Evolutionary conservation across 192 early-diverging fungal species (phyloP), one percentile per base, ranked within the genome.

Genomic region (Rhizoclosmatium globosum): DNA sequence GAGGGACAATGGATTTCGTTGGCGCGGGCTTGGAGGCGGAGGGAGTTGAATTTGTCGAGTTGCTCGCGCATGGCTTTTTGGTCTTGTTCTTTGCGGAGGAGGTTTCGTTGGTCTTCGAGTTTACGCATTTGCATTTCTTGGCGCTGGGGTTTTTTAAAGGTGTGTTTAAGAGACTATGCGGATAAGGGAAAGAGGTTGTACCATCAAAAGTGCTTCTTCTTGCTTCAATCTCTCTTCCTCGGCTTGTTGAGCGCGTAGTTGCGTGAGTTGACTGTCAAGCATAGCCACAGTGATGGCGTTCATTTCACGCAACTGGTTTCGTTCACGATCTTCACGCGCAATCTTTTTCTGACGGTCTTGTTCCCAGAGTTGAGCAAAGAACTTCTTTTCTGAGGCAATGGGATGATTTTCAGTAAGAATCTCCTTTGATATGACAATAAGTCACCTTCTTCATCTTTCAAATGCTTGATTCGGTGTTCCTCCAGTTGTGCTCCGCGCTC

Each of bases 301-400:
- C 61, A 78, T 71, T 47, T 70, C 76, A 50, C 80, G 74, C 1
- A 64, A 70, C 19, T 68, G 43, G 21, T 46, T 43, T 13, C 68
- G 77, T 62, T 89, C 88, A 1, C 19, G 64, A 31, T 82, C 80
- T 78, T 89, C 88, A 13, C 85, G 73, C 41, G 83, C 74, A 48
- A 88, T 86, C 82, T 89, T 89, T 31, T 82, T 47, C 39, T 75
- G 82, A 13, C 88, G 77, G 64, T 86, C 88, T 70, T 88, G 81
- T 74, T 89, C 88, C 86, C 87, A 89, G 0, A 89, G 73, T 39
- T 76, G 48, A 59, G 83, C 88, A 65, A 81, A 89, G 77, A 84
- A 84, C 72, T 73, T 64, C 56, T 88, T 87, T 64, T 89, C 87
- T 80, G 48, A 61, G 21, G 4, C n/a, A n/a, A n/a, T n/a, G n/a